phyloP scores from a whole-genome alignment of 2,329 filamentous ascomycete species.

The Claviceps humidiphila region DNA sequence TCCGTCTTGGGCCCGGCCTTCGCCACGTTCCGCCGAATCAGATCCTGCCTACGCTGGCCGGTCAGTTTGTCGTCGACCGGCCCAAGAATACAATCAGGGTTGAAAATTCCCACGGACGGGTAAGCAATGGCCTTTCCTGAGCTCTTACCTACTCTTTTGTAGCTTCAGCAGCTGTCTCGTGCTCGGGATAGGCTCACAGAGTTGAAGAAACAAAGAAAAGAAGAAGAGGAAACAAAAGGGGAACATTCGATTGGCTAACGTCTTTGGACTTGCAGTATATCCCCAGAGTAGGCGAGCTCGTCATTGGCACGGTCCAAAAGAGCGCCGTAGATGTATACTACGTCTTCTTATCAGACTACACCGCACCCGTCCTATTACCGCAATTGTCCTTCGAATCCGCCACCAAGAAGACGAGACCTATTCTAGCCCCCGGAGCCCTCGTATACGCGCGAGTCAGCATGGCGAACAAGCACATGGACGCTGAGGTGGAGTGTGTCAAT shows the following conservation, averaged over 20 bases:
- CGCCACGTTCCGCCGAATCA: constrained; percentile 67
- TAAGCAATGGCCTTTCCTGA: constrained; percentile 23
- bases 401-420: constrained; percentile 79
- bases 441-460: constrained; percentile 79
- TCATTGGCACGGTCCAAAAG: constrained; percentile 76
- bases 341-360: constrained; percentile 58
- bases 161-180: too few relatives aligned
- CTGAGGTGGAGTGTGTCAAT: constrained; percentile 83
- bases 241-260: too few relatives aligned
- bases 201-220: not conserved
- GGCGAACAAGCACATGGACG: constrained; percentile 70
- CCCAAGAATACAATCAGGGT: constrained; percentile 70
- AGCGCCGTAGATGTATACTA: constrained; percentile 66
- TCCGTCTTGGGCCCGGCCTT: constrained; percentile 75
- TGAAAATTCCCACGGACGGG: constrained; percentile 56
- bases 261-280: constrained; percentile 46
- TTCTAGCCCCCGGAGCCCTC: constrained; percentile 59
- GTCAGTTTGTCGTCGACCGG: constrained; percentile 52
- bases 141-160: not conserved
- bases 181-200: too few relatives aligned
- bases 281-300: constrained; percentile 67
- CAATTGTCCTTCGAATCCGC: constrained; percentile 89
- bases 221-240: not conserved
- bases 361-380: constrained; percentile 55
- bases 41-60: constrained; percentile 55